A percentile compares a stretch with the other conserved stretches of the same genome.
Evolutionary conservation across 495 filamentous ascomycete species (phyloP).

Genomic region (Penicillium pancosmium): DNA sequence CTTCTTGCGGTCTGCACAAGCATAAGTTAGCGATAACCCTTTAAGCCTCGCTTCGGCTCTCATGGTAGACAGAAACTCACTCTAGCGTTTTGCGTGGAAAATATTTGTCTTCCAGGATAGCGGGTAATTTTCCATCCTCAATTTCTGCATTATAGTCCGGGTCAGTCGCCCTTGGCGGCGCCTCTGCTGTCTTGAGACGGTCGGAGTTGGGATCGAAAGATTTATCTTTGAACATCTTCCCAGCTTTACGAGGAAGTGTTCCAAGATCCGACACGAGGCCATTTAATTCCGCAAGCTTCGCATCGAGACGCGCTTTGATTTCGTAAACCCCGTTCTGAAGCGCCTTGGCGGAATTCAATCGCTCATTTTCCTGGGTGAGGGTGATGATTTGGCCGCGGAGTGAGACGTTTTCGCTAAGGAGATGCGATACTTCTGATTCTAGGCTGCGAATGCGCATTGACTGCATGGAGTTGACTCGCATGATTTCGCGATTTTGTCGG

Average conservation of each 20-base stretch:
- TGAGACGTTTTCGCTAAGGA: conserved; percentile 85
- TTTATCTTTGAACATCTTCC: conserved; percentile 22
- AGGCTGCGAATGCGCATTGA: conserved; percentile 85
- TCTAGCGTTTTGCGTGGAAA: conserved; percentile 75
- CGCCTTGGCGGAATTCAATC: conserved; percentile 42
- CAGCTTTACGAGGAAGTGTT: conserved; percentile 42
- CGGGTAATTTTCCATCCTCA: conserved; percentile 70
- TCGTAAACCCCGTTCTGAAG: conserved; percentile 59
- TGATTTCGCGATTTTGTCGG: conserved; percentile 93
- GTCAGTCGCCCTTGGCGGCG: conserved; percentile 13
- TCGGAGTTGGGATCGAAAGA: conserved; percentile 21
- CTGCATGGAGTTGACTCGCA: conserved; percentile 86
- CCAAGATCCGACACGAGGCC: conserved; percentile 66
- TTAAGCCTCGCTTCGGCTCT: not conserved
- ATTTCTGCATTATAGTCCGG: conserved; percentile 13
- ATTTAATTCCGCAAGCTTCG: conserved; percentile 67
- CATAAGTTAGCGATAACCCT: conserved; percentile 20
- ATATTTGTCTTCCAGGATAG: conserved; percentile 80
- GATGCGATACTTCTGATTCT: conserved; percentile 79
- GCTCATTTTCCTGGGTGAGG: conserved; percentile 68
- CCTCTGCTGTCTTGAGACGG: conserved; percentile 20
- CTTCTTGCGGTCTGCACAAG: conserved; percentile 40
- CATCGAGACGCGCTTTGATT: conserved; percentile 70
- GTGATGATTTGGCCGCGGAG: conserved; percentile 78
- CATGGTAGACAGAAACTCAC: conserved; percentile 46